Evolutionary conservation across 441 rosid species (phyloP).

Genomic region (Erodium trifolium): DNA sequence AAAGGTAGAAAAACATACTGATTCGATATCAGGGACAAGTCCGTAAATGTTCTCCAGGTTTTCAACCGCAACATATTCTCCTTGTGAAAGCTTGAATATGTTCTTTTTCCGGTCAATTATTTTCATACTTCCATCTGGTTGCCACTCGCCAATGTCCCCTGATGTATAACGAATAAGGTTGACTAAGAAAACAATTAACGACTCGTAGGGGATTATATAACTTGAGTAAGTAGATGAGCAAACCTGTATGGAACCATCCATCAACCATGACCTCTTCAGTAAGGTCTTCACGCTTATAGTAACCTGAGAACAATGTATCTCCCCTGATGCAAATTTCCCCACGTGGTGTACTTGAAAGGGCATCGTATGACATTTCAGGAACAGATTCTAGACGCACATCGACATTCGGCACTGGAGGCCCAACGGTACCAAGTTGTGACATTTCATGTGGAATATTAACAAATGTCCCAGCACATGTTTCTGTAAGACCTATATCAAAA

Average conservation of each 20-base stretch:
- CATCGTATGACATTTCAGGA: slow-evolving; percentile 89
- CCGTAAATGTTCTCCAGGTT: slow-evolving; percentile 75
- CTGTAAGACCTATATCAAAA: slow-evolving; percentile 63
- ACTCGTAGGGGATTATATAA: not conserved
- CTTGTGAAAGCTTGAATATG: slow-evolving; percentile 95
- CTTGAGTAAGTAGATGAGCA: slow-evolving; percentile 6
- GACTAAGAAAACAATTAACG: slow-evolving; percentile 7
- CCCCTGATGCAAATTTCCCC: slow-evolving; percentile 90
- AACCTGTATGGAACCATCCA: slow-evolving; percentile 98
- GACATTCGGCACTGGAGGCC: slow-evolving; percentile 90
- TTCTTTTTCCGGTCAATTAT: slow-evolving; percentile 87
- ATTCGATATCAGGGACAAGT: slow-evolving; percentile 49
- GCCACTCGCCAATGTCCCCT: slow-evolving; percentile 99
- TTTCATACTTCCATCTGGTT: slow-evolving; percentile 90
- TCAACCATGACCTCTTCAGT: slow-evolving; percentile 73
- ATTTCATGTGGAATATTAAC: slow-evolving; percentile 76
- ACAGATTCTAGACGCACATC: slow-evolving; percentile 82
- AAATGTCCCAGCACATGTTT: slow-evolving; percentile 90
- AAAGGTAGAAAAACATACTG: slow-evolving; percentile 32
- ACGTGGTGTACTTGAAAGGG: slow-evolving; percentile 40
- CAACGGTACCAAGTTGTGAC: slow-evolving; percentile 82
- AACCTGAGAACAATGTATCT: slow-evolving; percentile 62
- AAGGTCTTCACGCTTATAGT: slow-evolving; percentile 88
- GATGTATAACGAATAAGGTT: slow-evolving; percentile 18
- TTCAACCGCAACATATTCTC: slow-evolving; percentile 96